Evolutionary conservation across 192 early-diverging fungal species (phyloP), one percentile per base, ranked within the genome.

Genomic region (Jimgerdemannia flammicorona): DNA sequence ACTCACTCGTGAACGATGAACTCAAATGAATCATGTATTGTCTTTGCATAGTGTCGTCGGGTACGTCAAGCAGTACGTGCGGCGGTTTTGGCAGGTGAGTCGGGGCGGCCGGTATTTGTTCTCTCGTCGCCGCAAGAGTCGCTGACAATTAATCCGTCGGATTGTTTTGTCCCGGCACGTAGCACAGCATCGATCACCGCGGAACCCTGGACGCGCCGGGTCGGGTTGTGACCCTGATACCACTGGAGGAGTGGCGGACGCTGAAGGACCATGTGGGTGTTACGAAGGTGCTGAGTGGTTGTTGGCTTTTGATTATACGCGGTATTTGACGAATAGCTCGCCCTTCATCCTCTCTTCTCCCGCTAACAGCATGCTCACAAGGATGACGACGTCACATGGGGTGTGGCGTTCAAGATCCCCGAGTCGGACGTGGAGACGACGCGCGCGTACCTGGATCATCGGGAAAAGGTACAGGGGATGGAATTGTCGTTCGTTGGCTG

Each of bases 211-310:
- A 87, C 42, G 73, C 83, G 4, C 95, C 95, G 0, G 96, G 96
- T 40, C 85, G 95, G 40, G 95, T 98, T 0, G 94, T 95, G 4
- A 98, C 96, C 1, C 79, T 98, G 40, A 86, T 98, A 10, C 90
- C 91, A 0, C 79, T 79, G 54, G 81, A 87, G n/a, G 90, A 95
- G 76, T 95, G 91, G 84, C 84, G 84, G 72, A 75, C 64, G 0
- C 80, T 85, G 20, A 74, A 86, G 11, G 87, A 87, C 72, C 70
- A 84, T 64, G 89, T 89, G 81, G 75, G 77, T 69, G 3, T 10
- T 44, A 39, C 4, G 19, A 11, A 40, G 20, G 3, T 65, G 39
- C 40, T 2, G n/a, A 65, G 43, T 75, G 18, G n/a, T 29, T 29
- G 29, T 68, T 64, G 75, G 43, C 17, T 29, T 18, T 18, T 18